Conservation (phyloP, 805 yeast species). For the Millerozyma acaciae region DNA sequence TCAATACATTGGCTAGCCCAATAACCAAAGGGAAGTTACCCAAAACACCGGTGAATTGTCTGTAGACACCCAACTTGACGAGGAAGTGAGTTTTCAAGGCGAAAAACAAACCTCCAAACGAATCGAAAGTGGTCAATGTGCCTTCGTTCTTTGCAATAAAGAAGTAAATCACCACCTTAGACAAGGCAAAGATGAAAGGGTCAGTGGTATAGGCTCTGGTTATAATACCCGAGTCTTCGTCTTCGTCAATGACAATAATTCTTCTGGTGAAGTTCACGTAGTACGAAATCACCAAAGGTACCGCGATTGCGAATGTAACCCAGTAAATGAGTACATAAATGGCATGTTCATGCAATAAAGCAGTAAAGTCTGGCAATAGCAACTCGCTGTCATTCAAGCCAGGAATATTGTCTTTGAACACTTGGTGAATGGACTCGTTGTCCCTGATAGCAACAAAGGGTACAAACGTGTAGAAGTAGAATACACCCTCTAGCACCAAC, state of each 20-base stretch:
- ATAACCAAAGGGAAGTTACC: slow-evolving; percentile 47
- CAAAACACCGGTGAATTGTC: slow-evolving; percentile 34
- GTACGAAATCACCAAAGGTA: slow-evolving; percentile 45
- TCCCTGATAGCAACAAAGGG: slow-evolving; percentile 34
- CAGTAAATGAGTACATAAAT: slow-evolving; percentile 36
- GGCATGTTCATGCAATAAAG: slow-evolving; percentile 25
- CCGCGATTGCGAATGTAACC: slow-evolving; percentile 34
- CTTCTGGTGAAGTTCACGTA: slow-evolving; percentile 50
- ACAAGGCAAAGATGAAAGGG: slow-evolving; percentile 51
- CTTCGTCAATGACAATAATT: slow-evolving; percentile 31
- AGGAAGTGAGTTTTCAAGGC: slow-evolving; percentile 28
- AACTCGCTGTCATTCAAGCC: slow-evolving; percentile 16
- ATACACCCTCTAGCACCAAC: slow-evolving; percentile 23
- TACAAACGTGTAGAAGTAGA: slow-evolving; percentile 30
- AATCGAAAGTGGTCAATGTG: slow-evolving; percentile 22
- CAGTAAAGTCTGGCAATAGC: slow-evolving; percentile 34
- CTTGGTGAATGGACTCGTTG: slow-evolving; percentile 33
- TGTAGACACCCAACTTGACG: slow-evolving; percentile 35
- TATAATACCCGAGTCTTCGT: slow-evolving; percentile 24
- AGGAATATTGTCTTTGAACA: slow-evolving; percentile 30
- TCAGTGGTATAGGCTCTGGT: slow-evolving; percentile 44
- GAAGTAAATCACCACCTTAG: slow-evolving; percentile 43
- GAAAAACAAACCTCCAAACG: slow-evolving; percentile 22
- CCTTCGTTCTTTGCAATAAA: slow-evolving; percentile 32
- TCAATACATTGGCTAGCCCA: slow-evolving; percentile 42